Evolutionary conservation across 2,329 filamentous ascomycete genomes (phyloP), one percentile per base, ranked within the genome.

Genomic region (Sarocladiaceae sp.): DNA sequence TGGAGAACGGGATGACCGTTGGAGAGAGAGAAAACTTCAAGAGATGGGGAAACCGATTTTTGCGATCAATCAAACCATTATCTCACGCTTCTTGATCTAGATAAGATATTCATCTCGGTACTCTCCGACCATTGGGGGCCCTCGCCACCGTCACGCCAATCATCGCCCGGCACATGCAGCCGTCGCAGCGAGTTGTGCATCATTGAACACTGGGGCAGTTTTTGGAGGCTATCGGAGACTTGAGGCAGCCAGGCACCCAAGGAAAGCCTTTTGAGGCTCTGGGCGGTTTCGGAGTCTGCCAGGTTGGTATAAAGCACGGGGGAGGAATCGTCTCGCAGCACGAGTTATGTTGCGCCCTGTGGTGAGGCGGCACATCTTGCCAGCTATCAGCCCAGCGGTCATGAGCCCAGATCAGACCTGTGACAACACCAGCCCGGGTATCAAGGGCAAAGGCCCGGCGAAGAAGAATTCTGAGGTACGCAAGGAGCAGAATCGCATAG

Each of bases 401-500:
- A 28, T 18, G 42, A 47, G 22, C 7, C 8, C 17, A 18, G 22
- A 51, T 28, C 37, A 35, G 18, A 22, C 39, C 28, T n/a, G 35
- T 22, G 28, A 36, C 20, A 42, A 49, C 50, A 54, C 26, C 23
- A 29, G 53, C 44, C 44, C 8, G 17, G 47, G 15, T 25, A 58
- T 51, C 15, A 61, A 59, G 35, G 23, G 15, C 25, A 55, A 47
- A 29, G 23, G 23, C 12, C 37, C 58, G 6, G 53, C 54, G n/a
- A 61, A 57, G 31, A 60, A 59, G 25, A 57, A 61, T 25, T 52
- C 52, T 17, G 60, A 63, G 5, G 58, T 59, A 23, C 61, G 62
- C 4, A 58, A 59, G 28, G 58, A 62, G 25, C 62, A 64, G 46
- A 64, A 64, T 29, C 60, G 62, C 23, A 47, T 58, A 28, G 57